phyloP scores from a whole-genome alignment of 179 eudicot genomes.

The Silene noctiflora region DNA sequence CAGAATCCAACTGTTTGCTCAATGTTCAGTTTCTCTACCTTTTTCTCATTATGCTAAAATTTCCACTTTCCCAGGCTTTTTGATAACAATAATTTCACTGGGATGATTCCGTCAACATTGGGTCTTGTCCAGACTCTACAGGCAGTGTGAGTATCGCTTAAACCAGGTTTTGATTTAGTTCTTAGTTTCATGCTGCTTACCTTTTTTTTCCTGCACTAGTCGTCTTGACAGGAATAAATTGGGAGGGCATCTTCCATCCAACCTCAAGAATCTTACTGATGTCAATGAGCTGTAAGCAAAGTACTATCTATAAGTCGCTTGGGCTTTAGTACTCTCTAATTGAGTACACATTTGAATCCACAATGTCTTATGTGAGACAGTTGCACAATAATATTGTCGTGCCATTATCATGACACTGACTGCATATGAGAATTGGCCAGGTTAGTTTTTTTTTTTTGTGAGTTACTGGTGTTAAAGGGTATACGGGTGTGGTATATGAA shows the following conservation, averaged over 20 bases:
- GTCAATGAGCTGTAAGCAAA: slow-evolving; percentile 63
- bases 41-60: too few relatives aligned
- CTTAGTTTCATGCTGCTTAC: slow-evolving; percentile 24
- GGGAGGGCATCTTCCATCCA: slow-evolving; percentile 59
- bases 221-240: slow-evolving; percentile 73
- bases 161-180: neutral
- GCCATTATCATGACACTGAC: too few relatives aligned
- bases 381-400: too few relatives aligned
- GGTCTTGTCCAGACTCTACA: slow-evolving; percentile 52
- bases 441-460: too few relatives aligned
- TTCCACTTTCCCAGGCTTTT: slow-evolving; percentile 47
- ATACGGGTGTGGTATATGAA: too few relatives aligned
- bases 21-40: neutral
- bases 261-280: slow-evolving; percentile 53
- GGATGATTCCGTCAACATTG: slow-evolving; percentile 60
- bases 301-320: slow-evolving; percentile 2
- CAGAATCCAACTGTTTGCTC: too few relatives aligned
- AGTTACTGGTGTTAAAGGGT: too few relatives aligned
- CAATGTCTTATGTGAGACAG: too few relatives aligned
- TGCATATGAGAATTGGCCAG: too few relatives aligned
- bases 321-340: too few relatives aligned
- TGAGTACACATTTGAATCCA: too few relatives aligned
- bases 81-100: slow-evolving; percentile 59
- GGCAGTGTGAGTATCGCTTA: slow-evolving; percentile 64
- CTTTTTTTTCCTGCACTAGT: slow-evolving; percentile 32